phyloP scores from a whole-genome alignment of 1,284 basidiomycete species.

The Vanrija humicola region DNA sequence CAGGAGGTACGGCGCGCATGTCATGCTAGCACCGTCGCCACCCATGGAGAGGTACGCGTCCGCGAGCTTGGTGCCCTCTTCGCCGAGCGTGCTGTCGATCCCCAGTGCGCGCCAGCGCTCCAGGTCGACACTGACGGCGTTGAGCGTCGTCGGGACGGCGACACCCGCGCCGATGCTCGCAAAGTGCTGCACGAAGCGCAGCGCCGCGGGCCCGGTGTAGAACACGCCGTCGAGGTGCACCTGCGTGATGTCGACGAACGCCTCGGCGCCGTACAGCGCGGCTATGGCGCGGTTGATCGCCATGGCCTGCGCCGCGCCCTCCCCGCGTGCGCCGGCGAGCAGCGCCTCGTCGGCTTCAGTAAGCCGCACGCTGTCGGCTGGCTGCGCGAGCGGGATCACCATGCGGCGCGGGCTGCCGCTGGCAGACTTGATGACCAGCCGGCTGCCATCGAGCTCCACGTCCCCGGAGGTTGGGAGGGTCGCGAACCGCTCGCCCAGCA shows the following conservation, averaged over 20 bases:
- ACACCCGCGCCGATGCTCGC: constrained; percentile 1
- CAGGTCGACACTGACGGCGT: constrained; percentile 6
- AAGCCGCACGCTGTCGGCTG: not conserved
- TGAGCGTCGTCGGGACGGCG: constrained; percentile 12
- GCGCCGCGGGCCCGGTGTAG: constrained; percentile 12
- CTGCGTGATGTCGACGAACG: not conserved
- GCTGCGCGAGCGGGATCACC: not conserved
- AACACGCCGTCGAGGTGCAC: constrained; percentile 13
- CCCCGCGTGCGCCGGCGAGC: constrained; percentile 1
- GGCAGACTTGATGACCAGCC: not conserved
- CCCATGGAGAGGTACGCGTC: constrained; percentile 7
- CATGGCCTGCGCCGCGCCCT: constrained; percentile 1
- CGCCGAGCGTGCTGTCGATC: not conserved
- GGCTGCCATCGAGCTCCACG: not conserved
- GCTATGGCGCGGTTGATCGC: constrained; percentile 7
- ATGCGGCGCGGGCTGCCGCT: not conserved
- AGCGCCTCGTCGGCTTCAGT: not conserved
- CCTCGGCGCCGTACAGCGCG: constrained; percentile 8
- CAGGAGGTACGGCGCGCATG: constrained; percentile 16
- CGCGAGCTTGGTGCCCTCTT: not conserved
- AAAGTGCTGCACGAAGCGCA: constrained; percentile 8
- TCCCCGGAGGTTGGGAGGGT: not conserved
- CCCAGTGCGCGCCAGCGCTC: constrained; percentile 1
- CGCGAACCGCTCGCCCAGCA: constrained; percentile 1
- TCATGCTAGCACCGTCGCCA: not conserved